Percentiles rank a stretch among this genome's conserved stretches.
Evolutionary conservation across 164 flowering plant species (phyloP).

Genomic region (Kingdonia uniflora): DNA sequence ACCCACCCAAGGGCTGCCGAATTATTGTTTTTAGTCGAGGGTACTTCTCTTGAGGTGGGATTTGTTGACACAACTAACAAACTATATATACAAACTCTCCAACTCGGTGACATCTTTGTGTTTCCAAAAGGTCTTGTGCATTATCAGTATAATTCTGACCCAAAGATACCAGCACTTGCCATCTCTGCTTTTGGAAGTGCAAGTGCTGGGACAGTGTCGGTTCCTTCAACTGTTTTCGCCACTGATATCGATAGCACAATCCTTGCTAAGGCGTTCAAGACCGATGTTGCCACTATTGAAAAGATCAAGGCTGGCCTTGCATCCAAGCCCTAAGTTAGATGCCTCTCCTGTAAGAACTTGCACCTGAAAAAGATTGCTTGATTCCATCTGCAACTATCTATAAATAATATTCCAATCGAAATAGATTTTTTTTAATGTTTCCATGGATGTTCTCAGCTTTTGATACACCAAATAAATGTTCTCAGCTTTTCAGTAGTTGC

Average conservation of each 20-base stretch:
- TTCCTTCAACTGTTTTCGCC: slow-evolving; percentile 12
- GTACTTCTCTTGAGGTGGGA: slow-evolving; percentile 13
- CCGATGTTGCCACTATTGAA: slow-evolving; percentile 15
- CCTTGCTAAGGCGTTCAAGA: slow-evolving; percentile 18
- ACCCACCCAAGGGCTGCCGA: slow-evolving; percentile 24
- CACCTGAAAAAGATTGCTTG: background rate
- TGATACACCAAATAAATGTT: no score
- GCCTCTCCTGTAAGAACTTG: background rate
- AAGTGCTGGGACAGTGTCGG: slow-evolving; percentile 12
- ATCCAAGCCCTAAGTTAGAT: slow-evolving; percentile 5
- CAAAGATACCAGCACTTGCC: slow-evolving; percentile 5
- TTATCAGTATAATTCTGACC: slow-evolving; percentile 6
- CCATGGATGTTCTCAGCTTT: no score
- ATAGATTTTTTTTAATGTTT: background rate
- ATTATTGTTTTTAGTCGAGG: slow-evolving; percentile 14
- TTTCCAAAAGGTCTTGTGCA: slow-evolving; percentile 21
- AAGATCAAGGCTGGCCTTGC: slow-evolving; percentile 17
- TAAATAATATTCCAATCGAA: background rate
- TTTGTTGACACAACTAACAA: slow-evolving; percentile 17
- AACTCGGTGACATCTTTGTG: slow-evolving; percentile 16
- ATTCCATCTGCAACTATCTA: background rate
- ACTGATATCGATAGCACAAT: slow-evolving; percentile 13
- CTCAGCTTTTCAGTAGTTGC: no score
- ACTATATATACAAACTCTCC: slow-evolving; percentile 16
- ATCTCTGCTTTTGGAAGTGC: slow-evolving; percentile 14